Evolutionary conservation across 495 filamentous ascomycete genomes (phyloP), one percentile per base, ranked within the genome.

Genomic region (Cercophora sp.): DNA sequence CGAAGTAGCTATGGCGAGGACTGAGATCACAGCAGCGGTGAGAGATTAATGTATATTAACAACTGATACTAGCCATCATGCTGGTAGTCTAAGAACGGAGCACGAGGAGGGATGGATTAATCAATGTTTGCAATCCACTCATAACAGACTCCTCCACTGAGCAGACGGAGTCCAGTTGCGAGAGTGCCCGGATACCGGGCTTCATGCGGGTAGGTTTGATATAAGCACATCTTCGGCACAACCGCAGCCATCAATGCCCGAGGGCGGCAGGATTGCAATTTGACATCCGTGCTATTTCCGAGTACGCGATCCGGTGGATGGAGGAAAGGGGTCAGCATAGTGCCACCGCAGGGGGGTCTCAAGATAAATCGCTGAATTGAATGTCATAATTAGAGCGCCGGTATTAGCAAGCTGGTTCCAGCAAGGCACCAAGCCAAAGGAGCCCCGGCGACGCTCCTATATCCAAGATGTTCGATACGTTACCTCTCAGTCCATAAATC

Each of bases 241-340:
- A 89, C 84, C 76, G 72, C 82, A 89, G 87, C 81, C 87, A 96
- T 87, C 69, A 74, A 63, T 34, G 37, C 26, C 78, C 73, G 61
- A 77, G 76, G 45, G 52, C 56, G 66, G 85, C 72, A 78, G 81
- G 77, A 86, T 88, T 89, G 91, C 83, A 96, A 95, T 94, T 95
- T 96, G 91, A 95, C 91, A 96, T 94, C 88, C 85, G 88, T 95
- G 90, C 91, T 91, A 70, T 42, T 56, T 56, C 44, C 10, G 36
- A 22, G 20, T 10, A 8, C 23, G 25, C 16, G 9, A 24, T 18
- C 26, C 31, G 16, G 13, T 36, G 43, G 50, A 36, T 13, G 19
- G 16, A n/a, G 26, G 5, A 19, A n/a, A n/a, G n/a, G n/a, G n/a
- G n/a, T n/a, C n/a, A n/a, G n/a, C n/a, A n/a, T n/a, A n/a, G n/a